These are phyloP conservation scores for Myxozyma lipomycoides DNA, from an alignment of 805 yeast genomes.

Conservation along the genomic window DNA sequence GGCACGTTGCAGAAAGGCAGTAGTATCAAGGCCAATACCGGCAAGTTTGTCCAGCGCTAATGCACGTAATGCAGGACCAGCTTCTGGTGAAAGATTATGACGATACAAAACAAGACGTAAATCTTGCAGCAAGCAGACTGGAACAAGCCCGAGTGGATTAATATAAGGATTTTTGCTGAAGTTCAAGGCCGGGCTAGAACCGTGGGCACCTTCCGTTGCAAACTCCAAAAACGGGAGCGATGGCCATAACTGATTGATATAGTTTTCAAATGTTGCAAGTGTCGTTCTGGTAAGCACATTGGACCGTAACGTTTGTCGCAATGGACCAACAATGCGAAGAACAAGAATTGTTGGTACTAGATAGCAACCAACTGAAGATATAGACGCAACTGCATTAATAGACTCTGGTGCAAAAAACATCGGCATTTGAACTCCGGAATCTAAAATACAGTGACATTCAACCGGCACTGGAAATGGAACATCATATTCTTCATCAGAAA, in stretches of 20 bases:
- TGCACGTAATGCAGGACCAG: conserved; percentile 18
- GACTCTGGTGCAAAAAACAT: background rate
- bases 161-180: conserved; percentile 2
- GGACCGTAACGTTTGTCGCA: conserved; percentile 14
- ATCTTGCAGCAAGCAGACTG: conserved; percentile 22
- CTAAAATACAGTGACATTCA: conserved; percentile 16
- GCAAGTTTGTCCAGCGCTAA: conserved; percentile 21
- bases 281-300: conserved; percentile 13
- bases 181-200: background rate
- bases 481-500: conserved; percentile 24
- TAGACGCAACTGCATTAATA: background rate
- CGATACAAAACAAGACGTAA: conserved; percentile 18
- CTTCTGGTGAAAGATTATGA: conserved; percentile 22
- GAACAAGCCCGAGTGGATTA: conserved; percentile 17
- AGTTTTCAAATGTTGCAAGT: conserved; percentile 19
- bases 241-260: conserved; percentile 20
- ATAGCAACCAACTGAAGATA: conserved; percentile 10
- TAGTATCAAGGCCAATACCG: conserved; percentile 18
- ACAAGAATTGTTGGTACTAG: conserved; percentile 22
- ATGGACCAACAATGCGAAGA: conserved; percentile 15
- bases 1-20: conserved; percentile 16
- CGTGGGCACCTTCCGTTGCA: background rate
- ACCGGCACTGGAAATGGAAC: conserved; percentile 23
- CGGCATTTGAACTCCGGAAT: conserved; percentile 1
- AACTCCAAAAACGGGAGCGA: conserved; percentile 16